These are phyloP conservation scores for Betula pendula DNA, from an alignment of 306 rosid species.

Conservation along the genomic window DNA sequence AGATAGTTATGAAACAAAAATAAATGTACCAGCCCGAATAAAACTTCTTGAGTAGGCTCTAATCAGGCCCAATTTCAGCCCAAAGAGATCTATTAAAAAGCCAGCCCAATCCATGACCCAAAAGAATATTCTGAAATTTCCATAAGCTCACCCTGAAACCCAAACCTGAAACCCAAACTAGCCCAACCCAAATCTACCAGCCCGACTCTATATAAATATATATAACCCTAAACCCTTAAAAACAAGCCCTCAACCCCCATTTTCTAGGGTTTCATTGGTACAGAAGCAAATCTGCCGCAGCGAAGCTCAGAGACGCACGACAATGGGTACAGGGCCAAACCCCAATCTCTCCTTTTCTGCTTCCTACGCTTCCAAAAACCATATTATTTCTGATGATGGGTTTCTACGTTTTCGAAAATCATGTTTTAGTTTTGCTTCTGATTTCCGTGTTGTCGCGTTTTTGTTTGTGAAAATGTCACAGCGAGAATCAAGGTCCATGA, in stretches of 20 bases:
- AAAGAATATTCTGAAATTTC: not conserved
- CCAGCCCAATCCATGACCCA: not conserved
- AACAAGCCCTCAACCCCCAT: not conserved
- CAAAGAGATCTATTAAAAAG: not conserved
- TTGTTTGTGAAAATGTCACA: slow-evolving; percentile 21
- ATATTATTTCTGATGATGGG: not conserved
- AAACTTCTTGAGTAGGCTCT: too few relatives aligned
- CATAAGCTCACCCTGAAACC: too few relatives aligned
- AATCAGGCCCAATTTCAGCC: not conserved
- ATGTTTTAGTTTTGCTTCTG: not conserved
- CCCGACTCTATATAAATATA: not conserved
- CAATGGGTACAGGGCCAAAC: slow-evolving; percentile 53
- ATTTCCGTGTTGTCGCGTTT: not conserved
- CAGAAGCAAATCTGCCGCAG: slow-evolving; percentile 38
- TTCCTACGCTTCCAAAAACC: not conserved
- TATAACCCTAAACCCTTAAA: not conserved
- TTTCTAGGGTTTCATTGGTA: slow-evolving; percentile 45
- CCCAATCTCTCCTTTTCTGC: not conserved
- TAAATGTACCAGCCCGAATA: too few relatives aligned
- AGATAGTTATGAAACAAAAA: too few relatives aligned
- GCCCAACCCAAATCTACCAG: not conserved
- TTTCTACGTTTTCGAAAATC: not conserved
- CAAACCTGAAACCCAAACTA: not conserved
- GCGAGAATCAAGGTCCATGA: slow-evolving; percentile 98
- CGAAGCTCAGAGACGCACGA: slow-evolving; percentile 7